Evolutionary conservation across 2,329 filamentous ascomycete species (phyloP), one percentile per base, ranked within the genome.

Genomic region (Calonectria pseudoturangicola): DNA sequence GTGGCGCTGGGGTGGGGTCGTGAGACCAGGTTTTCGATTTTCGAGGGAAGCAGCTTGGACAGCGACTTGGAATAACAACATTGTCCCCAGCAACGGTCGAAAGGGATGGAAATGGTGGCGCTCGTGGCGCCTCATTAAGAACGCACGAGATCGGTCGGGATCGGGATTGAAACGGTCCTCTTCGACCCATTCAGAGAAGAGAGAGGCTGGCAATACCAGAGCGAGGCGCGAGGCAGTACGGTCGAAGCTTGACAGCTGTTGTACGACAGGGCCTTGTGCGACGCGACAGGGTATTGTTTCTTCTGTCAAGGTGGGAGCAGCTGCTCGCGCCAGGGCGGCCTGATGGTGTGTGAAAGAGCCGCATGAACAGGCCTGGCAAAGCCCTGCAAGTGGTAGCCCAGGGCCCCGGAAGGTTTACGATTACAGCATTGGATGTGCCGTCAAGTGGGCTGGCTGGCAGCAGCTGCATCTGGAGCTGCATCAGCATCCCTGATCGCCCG

Each of bases 11-110:
- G 45, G 78, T 73, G 78, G 73, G 77, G 74, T 69, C 65, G 63
- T 79, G 74, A 79, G 77, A 79, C 78, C 77, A 45, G 78, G 76
- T 79, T 73, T 76, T 69, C 66, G 67, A 75, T 74, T 72, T 66
- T 50, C 73, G 51, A 76, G 74, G 73, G 77, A 36, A 73, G 54
- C 72, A 62, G 68, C 45, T 70, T 58, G 65, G 70, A 41, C 65
- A 41, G 43, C 65, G 51, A 60, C 76, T 30, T 63, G 70, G 45
- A 62, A 63, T 60, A 76, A 76, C 72, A 28, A 74, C 71, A 58
- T 70, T 71, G 70, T 68, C 76, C 74, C 58, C 63, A 71, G 75
- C 78, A 80, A 76, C 73, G 72, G 41, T 65, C 66, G 68, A 54
- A 54, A 74, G 68, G 50, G 51, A 30, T 30, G 45, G 36, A 16